phyloP scores from a whole-genome alignment of 768 basidiomycete genomes.

The Myochromella boudieri region DNA sequence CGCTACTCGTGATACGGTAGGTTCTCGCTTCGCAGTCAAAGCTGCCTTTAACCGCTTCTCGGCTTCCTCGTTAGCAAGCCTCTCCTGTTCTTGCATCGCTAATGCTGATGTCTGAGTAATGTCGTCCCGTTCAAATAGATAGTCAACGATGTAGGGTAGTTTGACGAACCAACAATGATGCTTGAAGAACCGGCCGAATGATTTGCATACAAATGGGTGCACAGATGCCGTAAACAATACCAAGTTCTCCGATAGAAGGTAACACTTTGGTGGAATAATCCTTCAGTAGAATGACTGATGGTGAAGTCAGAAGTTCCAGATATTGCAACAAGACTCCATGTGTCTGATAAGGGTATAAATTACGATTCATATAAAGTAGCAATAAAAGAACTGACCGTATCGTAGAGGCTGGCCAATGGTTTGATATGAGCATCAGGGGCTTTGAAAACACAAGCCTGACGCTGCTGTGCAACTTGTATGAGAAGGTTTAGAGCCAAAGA shows the following conservation, averaged over 20 bases:
- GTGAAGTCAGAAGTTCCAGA: conserved; percentile 80
- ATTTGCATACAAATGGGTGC: conserved; percentile 94
- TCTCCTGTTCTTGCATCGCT: conserved; percentile 66
- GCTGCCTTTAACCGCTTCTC: conserved; percentile 83
- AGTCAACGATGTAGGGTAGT: not conserved
- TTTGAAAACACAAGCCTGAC: conserved; percentile 79
- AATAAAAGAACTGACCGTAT: conserved; percentile 61
- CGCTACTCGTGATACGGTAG: conserved; percentile 59
- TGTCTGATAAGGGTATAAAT: conserved; percentile 47
- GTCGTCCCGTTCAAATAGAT: conserved; percentile 1
- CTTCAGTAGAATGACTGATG: conserved; percentile 61
- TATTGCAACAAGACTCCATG: conserved; percentile 94
- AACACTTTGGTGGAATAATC: conserved; percentile 76
- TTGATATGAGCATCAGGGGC: conserved; percentile 79
- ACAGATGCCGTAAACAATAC: conserved; percentile 74
- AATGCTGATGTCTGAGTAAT: conserved; percentile 54
- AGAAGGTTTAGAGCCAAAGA: conserved; percentile 84
- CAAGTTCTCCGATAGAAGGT: conserved; percentile 74
- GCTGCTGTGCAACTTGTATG: conserved; percentile 88
- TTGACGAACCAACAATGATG: conserved; percentile 55
- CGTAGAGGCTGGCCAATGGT: conserved; percentile 83
- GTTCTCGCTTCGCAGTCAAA: conserved; percentile 75
- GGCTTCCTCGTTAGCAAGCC: conserved; percentile 68
- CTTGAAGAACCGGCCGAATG: conserved; percentile 77
- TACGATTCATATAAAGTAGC: conserved; percentile 9